Conservation (phyloP, 1,284 basidiomycete species). For the Ceratorhiza oryzae-sativae region DNA sequence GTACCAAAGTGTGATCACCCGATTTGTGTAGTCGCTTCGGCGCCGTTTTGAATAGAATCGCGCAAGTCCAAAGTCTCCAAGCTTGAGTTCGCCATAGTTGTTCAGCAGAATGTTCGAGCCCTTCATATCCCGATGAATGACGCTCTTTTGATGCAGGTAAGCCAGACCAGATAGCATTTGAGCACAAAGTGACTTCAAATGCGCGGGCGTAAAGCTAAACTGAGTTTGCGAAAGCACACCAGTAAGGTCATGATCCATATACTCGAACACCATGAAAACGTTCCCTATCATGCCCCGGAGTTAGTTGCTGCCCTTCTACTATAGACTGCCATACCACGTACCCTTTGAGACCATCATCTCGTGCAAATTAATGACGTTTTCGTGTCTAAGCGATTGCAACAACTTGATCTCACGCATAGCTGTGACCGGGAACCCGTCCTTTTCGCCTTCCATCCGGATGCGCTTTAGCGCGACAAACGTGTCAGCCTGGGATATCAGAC, state of each 20-base stretch:
- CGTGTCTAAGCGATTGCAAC: constrained; percentile 87
- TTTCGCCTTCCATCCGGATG: constrained; percentile 97
- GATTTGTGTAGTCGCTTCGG: constrained; percentile 94
- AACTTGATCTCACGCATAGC: constrained; percentile 99
- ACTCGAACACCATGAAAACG: constrained; percentile 99
- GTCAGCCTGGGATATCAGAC: constrained; percentile 74
- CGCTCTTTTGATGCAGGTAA: constrained; percentile 93
- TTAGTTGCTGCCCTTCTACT: constrained; percentile 54
- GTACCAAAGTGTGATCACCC: constrained; percentile 99
- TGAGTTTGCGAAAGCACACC: constrained; percentile 92
- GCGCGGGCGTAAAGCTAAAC: constrained; percentile 82
- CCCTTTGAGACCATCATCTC: constrained; percentile 99
- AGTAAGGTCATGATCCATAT: constrained; percentile 98
- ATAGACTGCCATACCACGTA: constrained; percentile 51
- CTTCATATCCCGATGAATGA: constrained; percentile 98
- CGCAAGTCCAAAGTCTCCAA: constrained; percentile 98
- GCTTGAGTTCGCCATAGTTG: constrained; percentile 90
- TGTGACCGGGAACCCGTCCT: constrained; percentile 98
- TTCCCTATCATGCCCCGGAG: constrained; percentile 64
- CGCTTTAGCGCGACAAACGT: constrained; percentile 91
- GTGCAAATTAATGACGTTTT: constrained; percentile 86
- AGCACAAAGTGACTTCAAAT: constrained; percentile 92
- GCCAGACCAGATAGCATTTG: constrained; percentile 95
- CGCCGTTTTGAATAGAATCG: constrained; percentile 93
- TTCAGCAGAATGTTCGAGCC: constrained; percentile 98